Percentiles rank a stretch among this genome's conserved stretches.
These are phyloP conservation scores for Postia placenta DNA, from an alignment of 768 basidiomycete genomes.

Conservation along the genomic window DNA sequence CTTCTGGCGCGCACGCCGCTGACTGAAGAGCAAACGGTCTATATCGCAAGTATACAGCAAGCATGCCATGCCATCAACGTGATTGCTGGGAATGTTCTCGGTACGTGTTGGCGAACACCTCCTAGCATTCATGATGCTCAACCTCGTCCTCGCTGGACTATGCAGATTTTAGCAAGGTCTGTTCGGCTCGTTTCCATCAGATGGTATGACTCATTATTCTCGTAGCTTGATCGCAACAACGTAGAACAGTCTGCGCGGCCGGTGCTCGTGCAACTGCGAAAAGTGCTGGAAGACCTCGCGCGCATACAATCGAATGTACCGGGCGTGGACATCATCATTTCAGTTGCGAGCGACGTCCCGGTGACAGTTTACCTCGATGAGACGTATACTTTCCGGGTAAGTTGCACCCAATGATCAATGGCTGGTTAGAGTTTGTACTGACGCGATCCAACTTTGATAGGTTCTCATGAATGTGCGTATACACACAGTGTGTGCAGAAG, in stretches of 20 bases:
- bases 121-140: not conserved
- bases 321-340: conserved; percentile 20
- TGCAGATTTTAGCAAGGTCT: conserved; percentile 25
- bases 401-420: conserved; percentile 2
- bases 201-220: not conserved
- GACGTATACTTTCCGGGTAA: conserved; percentile 21
- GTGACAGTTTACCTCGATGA: conserved; percentile 21
- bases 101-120: conserved; percentile 11
- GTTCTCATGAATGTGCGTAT: conserved; percentile 23
- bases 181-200: not conserved
- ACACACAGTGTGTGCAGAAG: too few relatives aligned
- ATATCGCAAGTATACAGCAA: conserved; percentile 24
- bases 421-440: not conserved
- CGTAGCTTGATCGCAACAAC: conserved; percentile 23
- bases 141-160: not conserved
- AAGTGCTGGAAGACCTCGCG: conserved; percentile 23
- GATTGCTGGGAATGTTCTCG: conserved; percentile 25
- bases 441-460: too few relatives aligned
- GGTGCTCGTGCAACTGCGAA: conserved; percentile 19
- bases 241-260: conserved; percentile 22
- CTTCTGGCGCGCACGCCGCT: conserved; percentile 18
- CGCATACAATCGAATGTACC: conserved; percentile 19
- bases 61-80: conserved; percentile 26
- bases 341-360: conserved; percentile 18
- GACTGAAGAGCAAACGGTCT: conserved; percentile 21